Evolutionary conservation across 371 early-diverging fungal species (phyloP), one percentile per base, ranked within the genome.

Genomic region (Parasitella parasitica): DNA sequence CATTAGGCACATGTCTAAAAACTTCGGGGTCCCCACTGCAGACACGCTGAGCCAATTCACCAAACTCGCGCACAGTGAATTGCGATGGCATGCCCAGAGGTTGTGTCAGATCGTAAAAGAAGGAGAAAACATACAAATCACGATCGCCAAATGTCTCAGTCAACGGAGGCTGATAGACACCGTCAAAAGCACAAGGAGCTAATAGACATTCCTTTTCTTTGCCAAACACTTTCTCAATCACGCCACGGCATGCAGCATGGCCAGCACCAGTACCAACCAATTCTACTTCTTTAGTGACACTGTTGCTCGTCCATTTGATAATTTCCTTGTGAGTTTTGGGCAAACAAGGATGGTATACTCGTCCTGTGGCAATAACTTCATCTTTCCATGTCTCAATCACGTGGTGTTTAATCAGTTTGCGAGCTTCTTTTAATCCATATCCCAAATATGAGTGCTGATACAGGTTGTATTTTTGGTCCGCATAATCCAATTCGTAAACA

Each of bases 401-500:
- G 22, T 52, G 20, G 20, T 18, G 16, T 16, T 58, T 58, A 4
- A 54, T 54, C 7, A 56, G 48, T 12, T 72, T 73, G 35, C 94
- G 86, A 7, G 94, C 96, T 66, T 93, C 89, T 73, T 86, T 94
- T 34, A 98, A 76, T 3, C 97, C 97, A 72, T 90, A 96, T 28
- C 93, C 92, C 59, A 95, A 85, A 71, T 97, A 97, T 26, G 92
- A 92, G 71, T 96, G 94, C 71, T 98, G 98, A 75, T 94, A 98
- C 6, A 98, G 86, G 9, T 74, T 67, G 67, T 95, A 94, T 4
- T 73, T 65, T 36, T 83, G 77, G 13, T 87, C 85, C 50, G 86
- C 89, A 63, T 91, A 95, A 15, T 73, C 59, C 64, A 94, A 69
- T 39, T 83, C 78, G 51, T 86, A 85, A 32, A 83, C 80, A 66